These are phyloP conservation scores for Danielia oregonensis DNA, from an alignment of 805 yeast genomes.

Conservation along the genomic window DNA sequence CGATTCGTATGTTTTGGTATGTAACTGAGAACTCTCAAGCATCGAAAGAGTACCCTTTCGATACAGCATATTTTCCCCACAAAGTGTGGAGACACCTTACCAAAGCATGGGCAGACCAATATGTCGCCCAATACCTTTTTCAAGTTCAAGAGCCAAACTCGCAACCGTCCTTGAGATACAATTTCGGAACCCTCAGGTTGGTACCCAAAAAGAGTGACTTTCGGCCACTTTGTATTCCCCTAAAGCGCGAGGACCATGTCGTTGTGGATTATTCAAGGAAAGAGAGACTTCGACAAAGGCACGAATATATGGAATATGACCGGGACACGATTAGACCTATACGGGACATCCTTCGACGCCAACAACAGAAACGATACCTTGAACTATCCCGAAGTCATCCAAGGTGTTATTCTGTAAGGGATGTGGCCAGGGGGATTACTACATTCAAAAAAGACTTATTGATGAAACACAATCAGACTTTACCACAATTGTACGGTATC, in stretches of 20 bases:
- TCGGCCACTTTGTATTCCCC: conserved; percentile 57
- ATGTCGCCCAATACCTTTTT: conserved; percentile 36
- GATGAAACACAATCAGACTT: too few relatives aligned
- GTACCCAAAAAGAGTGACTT: conserved; percentile 62
- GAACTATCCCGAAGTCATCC: conserved; percentile 7
- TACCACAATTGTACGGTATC: conserved; percentile 45
- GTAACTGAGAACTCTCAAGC: conserved; percentile 48
- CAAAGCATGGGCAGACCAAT: conserved; percentile 38
- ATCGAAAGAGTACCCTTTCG: conserved; percentile 28
- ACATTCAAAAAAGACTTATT: neutral
- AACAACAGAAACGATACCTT: conserved; percentile 7
- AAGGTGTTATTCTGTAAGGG: conserved; percentile 34
- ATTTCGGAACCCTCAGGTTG: conserved; percentile 44
- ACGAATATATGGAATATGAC: conserved; percentile 30
- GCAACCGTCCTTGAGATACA: conserved; percentile 4
- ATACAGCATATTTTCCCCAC: conserved; percentile 52
- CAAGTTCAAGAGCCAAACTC: neutral
- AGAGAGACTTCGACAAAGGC: conserved; percentile 10
- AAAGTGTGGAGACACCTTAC: conserved; percentile 51
- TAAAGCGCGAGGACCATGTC: neutral
- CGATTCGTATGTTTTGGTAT: conserved; percentile 58
- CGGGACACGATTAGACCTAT: conserved; percentile 44
- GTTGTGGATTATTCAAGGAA: neutral
- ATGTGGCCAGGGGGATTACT: neutral
- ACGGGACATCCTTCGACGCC: conserved; percentile 17